Conservation (phyloP, 164 flowering plant genomes). For the Sedum album region DNA sequence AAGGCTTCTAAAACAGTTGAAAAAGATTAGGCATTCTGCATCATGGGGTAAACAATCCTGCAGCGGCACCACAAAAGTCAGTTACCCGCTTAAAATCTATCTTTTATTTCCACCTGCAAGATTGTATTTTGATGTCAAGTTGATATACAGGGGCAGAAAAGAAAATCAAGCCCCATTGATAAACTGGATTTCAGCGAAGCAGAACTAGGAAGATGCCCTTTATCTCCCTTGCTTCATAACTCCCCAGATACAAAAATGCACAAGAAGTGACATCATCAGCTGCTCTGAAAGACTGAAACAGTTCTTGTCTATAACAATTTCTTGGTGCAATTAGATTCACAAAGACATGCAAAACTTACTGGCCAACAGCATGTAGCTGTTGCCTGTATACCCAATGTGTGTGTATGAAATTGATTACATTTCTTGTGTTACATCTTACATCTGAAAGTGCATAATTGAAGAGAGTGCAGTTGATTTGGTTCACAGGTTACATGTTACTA, state of each 20-base stretch:
- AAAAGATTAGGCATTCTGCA: constrained; percentile 22
- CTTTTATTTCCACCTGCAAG: not conserved
- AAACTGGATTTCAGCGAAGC: constrained; percentile 37
- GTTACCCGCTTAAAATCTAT: not conserved
- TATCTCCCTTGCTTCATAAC: constrained; percentile 56
- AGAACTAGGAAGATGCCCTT: constrained; percentile 49
- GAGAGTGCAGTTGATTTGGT: not conserved
- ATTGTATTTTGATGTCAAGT: not conserved
- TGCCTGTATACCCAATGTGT: not conserved
- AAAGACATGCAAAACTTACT: not conserved
- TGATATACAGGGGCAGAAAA: constrained; percentile 47
- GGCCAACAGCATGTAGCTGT: too few species aligned
- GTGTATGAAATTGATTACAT: not conserved
- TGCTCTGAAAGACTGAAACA: not conserved
- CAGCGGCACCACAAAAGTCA: constrained; percentile 64
- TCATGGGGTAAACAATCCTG: constrained; percentile 30
- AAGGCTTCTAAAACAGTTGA: constrained; percentile 37
- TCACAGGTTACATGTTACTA: too few species aligned
- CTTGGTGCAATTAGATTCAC: not conserved
- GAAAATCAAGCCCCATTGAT: constrained; percentile 55
- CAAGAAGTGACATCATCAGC: constrained; percentile 22
- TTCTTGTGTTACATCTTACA: not conserved
- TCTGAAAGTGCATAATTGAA: too few species aligned
- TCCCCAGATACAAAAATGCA: constrained; percentile 50
- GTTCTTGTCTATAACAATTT: not conserved